A percentile compares a stretch with the other conserved stretches of the same genome.
phyloP scores from a whole-genome alignment of 345 rosid genomes.

The Dimocarpus longan region DNA sequence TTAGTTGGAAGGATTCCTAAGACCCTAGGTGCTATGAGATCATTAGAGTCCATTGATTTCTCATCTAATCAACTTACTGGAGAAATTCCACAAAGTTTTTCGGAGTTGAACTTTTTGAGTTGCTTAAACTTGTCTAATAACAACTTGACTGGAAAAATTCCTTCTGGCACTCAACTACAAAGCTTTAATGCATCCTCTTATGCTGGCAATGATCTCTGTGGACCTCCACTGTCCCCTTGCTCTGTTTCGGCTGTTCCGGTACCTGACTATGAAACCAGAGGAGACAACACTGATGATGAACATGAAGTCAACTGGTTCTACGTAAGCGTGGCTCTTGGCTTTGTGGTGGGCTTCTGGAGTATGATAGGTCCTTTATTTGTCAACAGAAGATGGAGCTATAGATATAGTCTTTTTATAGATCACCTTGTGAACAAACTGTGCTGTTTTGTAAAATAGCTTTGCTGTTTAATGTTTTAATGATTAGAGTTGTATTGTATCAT shows the following conservation, averaged over 20 bases:
- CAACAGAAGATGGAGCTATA: neutral
- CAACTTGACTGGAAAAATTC: neutral
- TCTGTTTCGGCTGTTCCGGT: neutral
- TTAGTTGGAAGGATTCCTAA: neutral
- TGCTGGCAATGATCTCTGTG: constrained; percentile 11
- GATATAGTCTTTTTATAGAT: neutral
- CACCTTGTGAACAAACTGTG: neutral
- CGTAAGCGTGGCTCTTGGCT: neutral
- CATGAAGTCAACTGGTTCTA: neutral
- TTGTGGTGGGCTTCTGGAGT: constrained; percentile 10
- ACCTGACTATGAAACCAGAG: neutral
- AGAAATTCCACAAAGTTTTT: constrained; percentile 11
- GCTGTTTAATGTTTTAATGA: neutral
- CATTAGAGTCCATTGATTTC: neutral
- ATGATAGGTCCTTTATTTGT: neutral
- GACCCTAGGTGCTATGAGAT: neutral
- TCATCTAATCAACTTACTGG: constrained; percentile 3
- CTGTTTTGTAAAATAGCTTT: neutral
- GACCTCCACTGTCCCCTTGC: neutral
- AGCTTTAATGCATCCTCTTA: neutral
- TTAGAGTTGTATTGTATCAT: neutral
- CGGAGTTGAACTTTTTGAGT: neutral
- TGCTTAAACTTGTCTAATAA: neutral
- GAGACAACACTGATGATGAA: neutral
- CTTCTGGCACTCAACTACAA: neutral